phyloP scores from a whole-genome alignment of 2,329 filamentous ascomycete species.

The Xylaria polymorpha region DNA sequence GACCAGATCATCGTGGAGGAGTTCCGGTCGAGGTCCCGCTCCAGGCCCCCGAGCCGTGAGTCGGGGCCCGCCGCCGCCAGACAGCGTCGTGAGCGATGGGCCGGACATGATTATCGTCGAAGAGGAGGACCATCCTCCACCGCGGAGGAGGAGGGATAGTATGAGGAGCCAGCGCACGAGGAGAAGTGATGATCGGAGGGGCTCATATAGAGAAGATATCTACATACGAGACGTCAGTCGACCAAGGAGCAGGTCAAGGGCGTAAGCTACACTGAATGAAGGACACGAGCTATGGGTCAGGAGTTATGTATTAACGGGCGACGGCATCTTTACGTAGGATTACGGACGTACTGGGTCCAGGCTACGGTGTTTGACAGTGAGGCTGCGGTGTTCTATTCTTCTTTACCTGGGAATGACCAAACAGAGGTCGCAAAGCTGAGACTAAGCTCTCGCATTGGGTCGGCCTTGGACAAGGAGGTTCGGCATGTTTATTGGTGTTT shows the following conservation, averaged over 20 bases:
- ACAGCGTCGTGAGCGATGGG: constrained; percentile 44
- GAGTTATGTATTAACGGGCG: constrained; percentile 9
- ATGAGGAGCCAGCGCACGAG: constrained; percentile 41
- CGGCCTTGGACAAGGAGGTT: constrained; percentile 10
- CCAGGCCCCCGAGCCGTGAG: constrained; percentile 22
- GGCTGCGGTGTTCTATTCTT: neutral
- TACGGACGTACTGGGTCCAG: neutral
- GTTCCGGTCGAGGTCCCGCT: constrained; percentile 27
- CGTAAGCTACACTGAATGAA: constrained; percentile 36
- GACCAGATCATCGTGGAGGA: constrained; percentile 51
- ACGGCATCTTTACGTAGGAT: constrained; percentile 12
- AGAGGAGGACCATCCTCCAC: constrained; percentile 53
- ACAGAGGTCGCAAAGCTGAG: neutral
- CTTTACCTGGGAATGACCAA: neutral
- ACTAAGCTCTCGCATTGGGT: constrained; percentile 8
- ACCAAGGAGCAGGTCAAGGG: constrained; percentile 50
- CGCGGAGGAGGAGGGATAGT: constrained; percentile 46
- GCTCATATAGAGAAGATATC: constrained; percentile 49
- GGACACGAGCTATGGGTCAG: neutral
- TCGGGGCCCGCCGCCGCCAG: constrained; percentile 40
- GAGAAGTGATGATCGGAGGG: constrained; percentile 45
- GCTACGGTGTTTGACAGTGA: neutral
- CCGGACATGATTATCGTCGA: constrained; percentile 56
- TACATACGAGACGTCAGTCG: constrained; percentile 50
- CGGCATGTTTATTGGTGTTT: constrained; percentile 16